Evolutionary conservation across 2,329 filamentous ascomycete genomes (phyloP).

Genomic region (Colletotrichum sp.): DNA sequence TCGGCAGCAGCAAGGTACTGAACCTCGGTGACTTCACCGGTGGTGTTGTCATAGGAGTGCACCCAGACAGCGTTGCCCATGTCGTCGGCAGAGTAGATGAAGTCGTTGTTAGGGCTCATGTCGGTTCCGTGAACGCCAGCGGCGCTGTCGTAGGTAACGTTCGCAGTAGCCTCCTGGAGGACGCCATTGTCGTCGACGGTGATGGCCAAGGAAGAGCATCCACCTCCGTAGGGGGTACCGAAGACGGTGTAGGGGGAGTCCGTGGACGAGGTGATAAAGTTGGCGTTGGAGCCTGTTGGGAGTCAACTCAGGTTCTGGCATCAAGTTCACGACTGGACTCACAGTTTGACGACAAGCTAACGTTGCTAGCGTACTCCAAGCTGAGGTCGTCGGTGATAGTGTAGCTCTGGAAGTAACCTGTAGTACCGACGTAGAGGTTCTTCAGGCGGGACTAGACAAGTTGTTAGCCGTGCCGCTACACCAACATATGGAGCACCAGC

Average conservation of each 20-base stretch:
- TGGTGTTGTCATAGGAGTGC: slow-evolving; percentile 26
- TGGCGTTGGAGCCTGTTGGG: slow-evolving; percentile 7
- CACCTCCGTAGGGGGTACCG: slow-evolving; percentile 24
- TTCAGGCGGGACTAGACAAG: not conserved
- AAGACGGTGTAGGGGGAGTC: slow-evolving; percentile 25
- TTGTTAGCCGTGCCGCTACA: too few relatives aligned
- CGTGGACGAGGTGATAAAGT: slow-evolving; percentile 23
- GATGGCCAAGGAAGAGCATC: slow-evolving; percentile 24
- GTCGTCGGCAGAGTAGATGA: slow-evolving; percentile 34
- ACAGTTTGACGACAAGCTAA: slow-evolving; percentile 16
- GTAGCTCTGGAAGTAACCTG: slow-evolving; percentile 9
- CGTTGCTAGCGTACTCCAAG: slow-evolving; percentile 5
- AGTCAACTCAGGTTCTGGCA: not conserved
- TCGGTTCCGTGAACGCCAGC: slow-evolving; percentile 31
- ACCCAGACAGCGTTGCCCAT: slow-evolving; percentile 34
- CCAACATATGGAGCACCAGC: too few relatives aligned
- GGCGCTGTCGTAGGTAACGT: slow-evolving; percentile 22
- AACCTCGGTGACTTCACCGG: slow-evolving; percentile 23
- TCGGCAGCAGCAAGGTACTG: slow-evolving; percentile 22
- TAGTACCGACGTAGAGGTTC: slow-evolving; percentile 5
- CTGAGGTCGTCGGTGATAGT: slow-evolving; percentile 6
- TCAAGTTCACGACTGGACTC: not conserved
- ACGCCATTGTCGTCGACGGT: slow-evolving; percentile 25
- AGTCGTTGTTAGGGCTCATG: slow-evolving; percentile 23
- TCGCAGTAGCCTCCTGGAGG: slow-evolving; percentile 17